Conservation (phyloP, 192 early-diverging fungal species). For the Lobosporangium transversale region DNA sequence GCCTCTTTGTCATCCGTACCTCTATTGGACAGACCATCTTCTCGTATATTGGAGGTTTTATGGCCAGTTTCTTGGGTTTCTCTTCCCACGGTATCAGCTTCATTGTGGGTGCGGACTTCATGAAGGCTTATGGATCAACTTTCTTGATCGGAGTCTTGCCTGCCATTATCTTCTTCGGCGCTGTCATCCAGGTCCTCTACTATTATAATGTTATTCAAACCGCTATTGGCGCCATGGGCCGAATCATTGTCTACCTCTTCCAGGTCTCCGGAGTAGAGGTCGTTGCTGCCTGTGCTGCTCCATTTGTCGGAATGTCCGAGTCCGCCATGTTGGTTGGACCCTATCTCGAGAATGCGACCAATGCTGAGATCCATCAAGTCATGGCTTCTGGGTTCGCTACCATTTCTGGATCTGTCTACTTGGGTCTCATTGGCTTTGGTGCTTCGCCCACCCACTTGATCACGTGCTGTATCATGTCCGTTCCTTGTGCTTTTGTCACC, state of each 20-base stretch:
- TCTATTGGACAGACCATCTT: conserved; percentile 78
- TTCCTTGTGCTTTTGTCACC: conserved; percentile 83
- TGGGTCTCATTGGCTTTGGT: conserved; percentile 78
- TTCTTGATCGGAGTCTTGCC: conserved; percentile 83
- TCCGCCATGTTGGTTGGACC: conserved; percentile 84
- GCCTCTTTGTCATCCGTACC: conserved; percentile 81
- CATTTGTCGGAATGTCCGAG: conserved; percentile 87
- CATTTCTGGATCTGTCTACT: conserved; percentile 84
- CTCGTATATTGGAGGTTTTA: conserved; percentile 59
- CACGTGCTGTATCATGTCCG: conserved; percentile 91
- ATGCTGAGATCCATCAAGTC: conserved; percentile 85
- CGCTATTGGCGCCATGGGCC: conserved; percentile 72
- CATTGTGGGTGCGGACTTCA: conserved; percentile 67
- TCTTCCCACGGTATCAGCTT: conserved; percentile 75
- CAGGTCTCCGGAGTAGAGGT: conserved; percentile 85
- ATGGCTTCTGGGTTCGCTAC: conserved; percentile 93
- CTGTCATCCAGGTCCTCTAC: conserved; percentile 85
- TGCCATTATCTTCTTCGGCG: conserved; percentile 89
- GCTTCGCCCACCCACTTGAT: conserved; percentile 73
- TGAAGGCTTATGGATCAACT: conserved; percentile 42
- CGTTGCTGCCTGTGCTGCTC: conserved; percentile 85
- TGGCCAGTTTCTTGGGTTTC: conserved; percentile 75
- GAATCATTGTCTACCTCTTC: conserved; percentile 72
- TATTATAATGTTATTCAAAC: conserved; percentile 88
- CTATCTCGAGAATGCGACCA: conserved; percentile 85